phyloP scores from a whole-genome alignment of 495 filamentous ascomycete genomes.

The Daldinia loculata region DNA sequence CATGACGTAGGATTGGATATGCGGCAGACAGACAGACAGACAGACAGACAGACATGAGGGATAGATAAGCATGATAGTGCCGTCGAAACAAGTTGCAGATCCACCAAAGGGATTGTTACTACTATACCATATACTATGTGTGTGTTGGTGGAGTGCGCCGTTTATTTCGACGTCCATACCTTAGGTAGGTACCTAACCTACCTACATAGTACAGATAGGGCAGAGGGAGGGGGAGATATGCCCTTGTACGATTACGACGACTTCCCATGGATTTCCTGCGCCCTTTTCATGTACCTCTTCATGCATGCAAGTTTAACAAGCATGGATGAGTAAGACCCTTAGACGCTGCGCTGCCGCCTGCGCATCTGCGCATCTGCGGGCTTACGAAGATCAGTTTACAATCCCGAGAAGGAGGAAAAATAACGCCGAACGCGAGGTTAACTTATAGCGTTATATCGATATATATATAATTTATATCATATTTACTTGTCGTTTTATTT shows the following conservation, averaged over 20 bases:
- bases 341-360: background rate
- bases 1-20: background rate
- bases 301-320: background rate
- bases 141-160: background rate
- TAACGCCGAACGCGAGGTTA: background rate
- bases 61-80: background rate
- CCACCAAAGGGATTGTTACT: background rate
- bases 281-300: too few species aligned
- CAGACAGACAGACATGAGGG: background rate
- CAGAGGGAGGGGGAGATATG: background rate
- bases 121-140: background rate
- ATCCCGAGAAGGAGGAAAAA: background rate
- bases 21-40: background rate
- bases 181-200: too few species aligned
- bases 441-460: too few species aligned
- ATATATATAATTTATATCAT: too few species aligned
- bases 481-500: too few species aligned
- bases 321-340: background rate
- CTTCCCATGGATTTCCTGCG: background rate
- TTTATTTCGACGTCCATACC: too few species aligned
- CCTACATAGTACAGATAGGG: background rate
- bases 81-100: background rate
- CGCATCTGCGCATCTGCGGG: background rate
- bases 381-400: background rate
- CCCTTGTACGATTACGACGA: background rate